Percentiles rank a stretch among this genome's conserved stretches.
Conservation (phyloP, 139 green algal species). For the Closterium sp. region DNA sequence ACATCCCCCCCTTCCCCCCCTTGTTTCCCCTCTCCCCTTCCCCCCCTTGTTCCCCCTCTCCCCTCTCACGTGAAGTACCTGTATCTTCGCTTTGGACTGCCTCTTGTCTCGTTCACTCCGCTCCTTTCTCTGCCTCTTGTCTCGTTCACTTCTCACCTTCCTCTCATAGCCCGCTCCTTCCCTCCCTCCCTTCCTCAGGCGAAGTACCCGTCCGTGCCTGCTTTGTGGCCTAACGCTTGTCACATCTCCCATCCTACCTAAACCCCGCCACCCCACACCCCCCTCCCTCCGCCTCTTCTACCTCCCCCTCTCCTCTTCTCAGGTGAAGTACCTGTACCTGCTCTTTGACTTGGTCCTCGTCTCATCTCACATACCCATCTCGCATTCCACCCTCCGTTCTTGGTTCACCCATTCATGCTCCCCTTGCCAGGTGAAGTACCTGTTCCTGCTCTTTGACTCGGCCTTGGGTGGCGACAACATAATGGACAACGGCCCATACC, state of each 20-base stretch:
- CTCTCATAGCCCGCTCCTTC: not conserved
- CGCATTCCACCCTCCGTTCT: not conserved
- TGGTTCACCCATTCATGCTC: not conserved
- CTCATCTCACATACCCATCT: not conserved
- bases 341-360: constrained; percentile 55
- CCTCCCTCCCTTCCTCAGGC: not conserved
- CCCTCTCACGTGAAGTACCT: constrained; percentile 77
- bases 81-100: constrained; percentile 70
- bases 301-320: not conserved
- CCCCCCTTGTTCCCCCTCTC: too few relatives aligned
- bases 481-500: constrained; percentile 37
- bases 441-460: constrained; percentile 76
- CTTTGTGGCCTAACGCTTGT: too few relatives aligned
- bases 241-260: too few relatives aligned
- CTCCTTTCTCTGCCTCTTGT: too few relatives aligned
- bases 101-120: too few relatives aligned
- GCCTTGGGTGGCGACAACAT: constrained; percentile 20
- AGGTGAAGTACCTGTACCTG: constrained; percentile 88
- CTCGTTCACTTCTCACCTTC: not conserved
- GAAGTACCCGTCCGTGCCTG: not conserved
- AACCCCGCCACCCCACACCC: not conserved
- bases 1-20: not conserved
- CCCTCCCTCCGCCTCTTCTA: not conserved
- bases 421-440: constrained; percentile 70
- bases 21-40: not conserved